phyloP scores from a whole-genome alignment of 352 stramenopile species.

The Globisporangium heterothallicum region DNA sequence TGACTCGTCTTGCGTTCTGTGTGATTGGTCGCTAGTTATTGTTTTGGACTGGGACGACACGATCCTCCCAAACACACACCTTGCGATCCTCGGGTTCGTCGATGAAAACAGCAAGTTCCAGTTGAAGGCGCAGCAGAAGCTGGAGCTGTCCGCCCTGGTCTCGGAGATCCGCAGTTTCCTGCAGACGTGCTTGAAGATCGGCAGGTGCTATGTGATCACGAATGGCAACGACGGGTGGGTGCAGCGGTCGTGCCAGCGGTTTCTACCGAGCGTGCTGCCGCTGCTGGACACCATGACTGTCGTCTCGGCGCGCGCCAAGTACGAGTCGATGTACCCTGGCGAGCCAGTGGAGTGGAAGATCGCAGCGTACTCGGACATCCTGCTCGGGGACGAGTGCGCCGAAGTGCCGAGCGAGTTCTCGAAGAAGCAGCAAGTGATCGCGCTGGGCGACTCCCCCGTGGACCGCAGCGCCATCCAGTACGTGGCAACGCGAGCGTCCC shows the following conservation, averaged over 20 bases:
- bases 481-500: conserved; percentile 38
- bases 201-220: conserved; percentile 57
- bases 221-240: conserved; percentile 71
- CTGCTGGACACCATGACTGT: conserved; percentile 54
- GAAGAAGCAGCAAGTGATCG: conserved; percentile 53
- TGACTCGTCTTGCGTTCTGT: neutral
- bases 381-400: conserved; percentile 17
- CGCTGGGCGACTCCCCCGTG: conserved; percentile 61
- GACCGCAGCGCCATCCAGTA: conserved; percentile 73
- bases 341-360: conserved; percentile 79
- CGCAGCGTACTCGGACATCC: conserved; percentile 52
- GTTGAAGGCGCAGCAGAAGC: conserved; percentile 20
- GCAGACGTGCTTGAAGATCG: conserved; percentile 37
- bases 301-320: conserved; percentile 60
- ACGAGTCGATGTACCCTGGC: conserved; percentile 50
- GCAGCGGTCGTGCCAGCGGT: conserved; percentile 65
- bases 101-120: conserved; percentile 43
- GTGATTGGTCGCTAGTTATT: conserved; percentile 37
- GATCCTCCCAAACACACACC: conserved; percentile 65
- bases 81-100: conserved; percentile 54
- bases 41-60: conserved; percentile 84
- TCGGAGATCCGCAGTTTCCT: conserved; percentile 43
- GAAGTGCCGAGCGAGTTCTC: conserved; percentile 23
- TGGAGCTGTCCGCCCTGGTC: conserved; percentile 28
- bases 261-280: conserved; percentile 52